These are phyloP conservation scores for Thelonectria discophora DNA, from an alignment of 2,329 filamentous ascomycete genomes.

Conservation along the genomic window DNA sequence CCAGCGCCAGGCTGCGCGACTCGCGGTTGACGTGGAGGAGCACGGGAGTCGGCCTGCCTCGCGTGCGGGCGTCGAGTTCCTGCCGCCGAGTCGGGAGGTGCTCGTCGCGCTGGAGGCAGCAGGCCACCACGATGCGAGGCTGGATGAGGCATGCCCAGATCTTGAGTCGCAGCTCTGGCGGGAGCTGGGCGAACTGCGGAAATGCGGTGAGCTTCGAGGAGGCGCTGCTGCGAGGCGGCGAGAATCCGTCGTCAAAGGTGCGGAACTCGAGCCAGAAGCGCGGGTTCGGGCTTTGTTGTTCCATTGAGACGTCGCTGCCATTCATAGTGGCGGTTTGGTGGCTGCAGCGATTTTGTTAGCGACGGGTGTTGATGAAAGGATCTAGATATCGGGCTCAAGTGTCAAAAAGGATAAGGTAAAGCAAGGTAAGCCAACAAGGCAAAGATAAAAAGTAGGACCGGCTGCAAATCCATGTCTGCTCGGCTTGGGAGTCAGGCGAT, in stretches of 20 bases:
- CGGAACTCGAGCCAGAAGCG: conserved; percentile 58
- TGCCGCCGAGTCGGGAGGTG: conserved; percentile 41
- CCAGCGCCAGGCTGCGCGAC: conserved; percentile 52
- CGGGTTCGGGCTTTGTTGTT: conserved; percentile 41
- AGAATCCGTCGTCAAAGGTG: conserved; percentile 53
- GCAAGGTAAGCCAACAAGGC: no score
- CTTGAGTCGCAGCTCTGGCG: conserved; percentile 58
- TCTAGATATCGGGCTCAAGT: neutral
- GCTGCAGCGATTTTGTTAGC: no score
- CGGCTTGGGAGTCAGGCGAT: conserved; percentile 34
- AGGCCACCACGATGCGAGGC: conserved; percentile 56
- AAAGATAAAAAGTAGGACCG: conserved; percentile 26
- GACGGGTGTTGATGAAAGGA: conserved; percentile 15
- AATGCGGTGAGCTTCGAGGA: conserved; percentile 39
- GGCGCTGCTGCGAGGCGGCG: conserved; percentile 9
- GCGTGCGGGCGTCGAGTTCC: conserved; percentile 41
- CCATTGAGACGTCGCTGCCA: conserved; percentile 38
- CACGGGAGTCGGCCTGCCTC: conserved; percentile 47
- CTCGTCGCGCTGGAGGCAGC: conserved; percentile 51
- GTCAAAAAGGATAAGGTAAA: conserved; percentile 6
- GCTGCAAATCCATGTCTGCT: conserved; percentile 27
- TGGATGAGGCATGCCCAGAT: conserved; percentile 57
- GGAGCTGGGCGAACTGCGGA: conserved; percentile 52
- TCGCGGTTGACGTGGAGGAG: conserved; percentile 57
- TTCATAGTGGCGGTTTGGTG: conserved; percentile 6